phyloP scores from a whole-genome alignment of 2,329 filamentous ascomycete species.

The Ophiocordyceps sinensis region DNA sequence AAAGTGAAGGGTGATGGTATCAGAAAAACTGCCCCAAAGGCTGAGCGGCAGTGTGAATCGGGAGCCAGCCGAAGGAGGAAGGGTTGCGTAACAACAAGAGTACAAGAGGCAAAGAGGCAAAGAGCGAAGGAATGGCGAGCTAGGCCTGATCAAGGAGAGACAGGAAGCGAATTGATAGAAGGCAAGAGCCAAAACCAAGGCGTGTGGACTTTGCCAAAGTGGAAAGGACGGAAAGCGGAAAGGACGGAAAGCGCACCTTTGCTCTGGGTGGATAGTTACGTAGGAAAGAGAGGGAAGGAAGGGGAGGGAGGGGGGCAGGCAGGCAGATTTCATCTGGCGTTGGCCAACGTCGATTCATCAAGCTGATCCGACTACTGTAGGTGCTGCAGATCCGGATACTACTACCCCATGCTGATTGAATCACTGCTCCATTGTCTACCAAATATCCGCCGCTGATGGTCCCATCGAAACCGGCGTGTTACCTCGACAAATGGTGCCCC shows the following conservation, averaged over 20 bases:
- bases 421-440: no score
- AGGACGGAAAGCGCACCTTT: neutral
- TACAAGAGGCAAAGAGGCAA: neutral
- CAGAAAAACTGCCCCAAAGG: neutral
- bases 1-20: neutral
- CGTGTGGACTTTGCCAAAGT: neutral
- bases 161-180: constrained; percentile 6
- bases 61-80: neutral
- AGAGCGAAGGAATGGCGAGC: neutral
- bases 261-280: neutral
- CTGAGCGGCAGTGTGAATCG: neutral
- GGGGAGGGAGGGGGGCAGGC: no score
- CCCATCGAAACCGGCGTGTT: no score
- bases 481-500: no score
- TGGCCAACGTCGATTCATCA: no score
- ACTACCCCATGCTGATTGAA: no score
- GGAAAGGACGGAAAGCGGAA: neutral
- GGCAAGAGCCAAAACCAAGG: neutral
- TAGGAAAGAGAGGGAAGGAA: no score
- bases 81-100: neutral
- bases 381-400: no score
- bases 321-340: no score
- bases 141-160: constrained; percentile 6
- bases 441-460: no score
- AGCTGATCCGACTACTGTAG: no score